These are phyloP conservation scores for Chalara sp. DNA, from an alignment of 2,329 filamentous ascomycete genomes.

Conservation along the genomic window DNA sequence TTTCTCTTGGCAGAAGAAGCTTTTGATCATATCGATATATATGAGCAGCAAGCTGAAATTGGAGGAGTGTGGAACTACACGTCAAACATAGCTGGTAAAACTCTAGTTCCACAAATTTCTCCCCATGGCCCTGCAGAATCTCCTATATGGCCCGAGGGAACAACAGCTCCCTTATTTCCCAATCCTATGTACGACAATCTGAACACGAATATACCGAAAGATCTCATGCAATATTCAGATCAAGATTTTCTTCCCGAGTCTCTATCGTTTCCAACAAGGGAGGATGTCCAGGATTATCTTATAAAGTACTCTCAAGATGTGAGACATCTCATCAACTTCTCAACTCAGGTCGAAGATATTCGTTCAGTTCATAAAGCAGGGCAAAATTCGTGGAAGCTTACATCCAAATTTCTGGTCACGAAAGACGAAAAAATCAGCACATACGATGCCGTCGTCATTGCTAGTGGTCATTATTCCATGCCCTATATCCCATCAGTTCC, in stretches of 20 bases:
- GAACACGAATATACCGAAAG: slow-evolving; percentile 80
- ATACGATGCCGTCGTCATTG: slow-evolving; percentile 69
- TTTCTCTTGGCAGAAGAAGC: slow-evolving; percentile 58
- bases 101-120: slow-evolving; percentile 59
- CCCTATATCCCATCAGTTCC: slow-evolving; percentile 59
- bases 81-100: slow-evolving; percentile 55
- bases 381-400: slow-evolving; percentile 47
- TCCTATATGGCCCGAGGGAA: slow-evolving; percentile 5
- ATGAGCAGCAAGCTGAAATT: slow-evolving; percentile 70
- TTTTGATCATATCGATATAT: slow-evolving; percentile 67
- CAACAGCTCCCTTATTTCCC: slow-evolving; percentile 58
- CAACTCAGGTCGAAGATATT: slow-evolving; percentile 61
- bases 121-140: slow-evolving; percentile 18
- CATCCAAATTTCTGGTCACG: slow-evolving; percentile 19
- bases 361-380: slow-evolving; percentile 24
- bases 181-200: slow-evolving; percentile 72
- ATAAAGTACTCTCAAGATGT: slow-evolving; percentile 60
- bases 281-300: slow-evolving; percentile 68
- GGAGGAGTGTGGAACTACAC: slow-evolving; percentile 67
- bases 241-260: slow-evolving; percentile 54
- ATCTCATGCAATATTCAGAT: slow-evolving; percentile 75
- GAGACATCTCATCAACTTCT: slow-evolving; percentile 60
- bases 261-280: slow-evolving; percentile 68
- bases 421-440: slow-evolving; percentile 10
- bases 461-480: slow-evolving; percentile 68